These are phyloP conservation scores for Neonectria punicea DNA, from an alignment of 2,329 filamentous ascomycete species.

Conservation along the genomic window DNA sequence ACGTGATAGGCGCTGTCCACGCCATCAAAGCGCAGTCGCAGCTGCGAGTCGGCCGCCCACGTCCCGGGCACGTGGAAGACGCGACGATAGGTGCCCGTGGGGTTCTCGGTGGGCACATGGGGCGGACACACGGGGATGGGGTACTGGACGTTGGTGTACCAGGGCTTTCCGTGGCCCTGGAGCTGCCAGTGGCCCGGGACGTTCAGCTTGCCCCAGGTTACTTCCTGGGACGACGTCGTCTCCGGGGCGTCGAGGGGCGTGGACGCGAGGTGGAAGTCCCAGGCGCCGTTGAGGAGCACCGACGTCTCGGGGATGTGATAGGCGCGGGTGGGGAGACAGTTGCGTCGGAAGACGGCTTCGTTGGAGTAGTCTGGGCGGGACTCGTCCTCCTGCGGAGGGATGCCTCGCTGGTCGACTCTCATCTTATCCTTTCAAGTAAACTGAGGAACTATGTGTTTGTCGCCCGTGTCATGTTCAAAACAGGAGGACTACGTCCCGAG, in stretches of 20 bases:
- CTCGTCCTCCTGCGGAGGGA: slow-evolving; percentile 48
- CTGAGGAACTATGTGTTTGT: background rate
- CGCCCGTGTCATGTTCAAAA: background rate
- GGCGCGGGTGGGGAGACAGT: slow-evolving; percentile 62
- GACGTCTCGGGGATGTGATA: slow-evolving; percentile 63
- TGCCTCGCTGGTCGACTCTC: slow-evolving; percentile 39
- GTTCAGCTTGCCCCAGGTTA: slow-evolving; percentile 58
- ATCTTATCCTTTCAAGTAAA: slow-evolving; percentile 25
- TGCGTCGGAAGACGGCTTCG: slow-evolving; percentile 62
- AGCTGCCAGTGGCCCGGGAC: slow-evolving; percentile 78
- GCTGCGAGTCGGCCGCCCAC: slow-evolving; percentile 60
- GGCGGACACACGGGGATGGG: slow-evolving; percentile 75
- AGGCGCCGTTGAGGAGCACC: slow-evolving; percentile 64
- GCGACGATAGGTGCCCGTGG: slow-evolving; percentile 70
- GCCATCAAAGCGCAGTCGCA: slow-evolving; percentile 75
- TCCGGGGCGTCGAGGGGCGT: slow-evolving; percentile 59
- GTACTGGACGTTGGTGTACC: slow-evolving; percentile 76
- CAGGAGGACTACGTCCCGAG: background rate
- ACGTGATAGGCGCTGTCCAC: slow-evolving; percentile 78
- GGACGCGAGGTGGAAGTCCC: slow-evolving; percentile 64
- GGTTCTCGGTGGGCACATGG: slow-evolving; percentile 69
- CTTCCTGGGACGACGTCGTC: slow-evolving; percentile 59
- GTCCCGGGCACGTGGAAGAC: slow-evolving; percentile 62
- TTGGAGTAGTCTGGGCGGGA: slow-evolving; percentile 60
- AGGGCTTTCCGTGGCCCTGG: slow-evolving; percentile 72